phyloP scores from a whole-genome alignment of 2,329 filamentous ascomycete genomes.

The Cordyceps cicadae region DNA sequence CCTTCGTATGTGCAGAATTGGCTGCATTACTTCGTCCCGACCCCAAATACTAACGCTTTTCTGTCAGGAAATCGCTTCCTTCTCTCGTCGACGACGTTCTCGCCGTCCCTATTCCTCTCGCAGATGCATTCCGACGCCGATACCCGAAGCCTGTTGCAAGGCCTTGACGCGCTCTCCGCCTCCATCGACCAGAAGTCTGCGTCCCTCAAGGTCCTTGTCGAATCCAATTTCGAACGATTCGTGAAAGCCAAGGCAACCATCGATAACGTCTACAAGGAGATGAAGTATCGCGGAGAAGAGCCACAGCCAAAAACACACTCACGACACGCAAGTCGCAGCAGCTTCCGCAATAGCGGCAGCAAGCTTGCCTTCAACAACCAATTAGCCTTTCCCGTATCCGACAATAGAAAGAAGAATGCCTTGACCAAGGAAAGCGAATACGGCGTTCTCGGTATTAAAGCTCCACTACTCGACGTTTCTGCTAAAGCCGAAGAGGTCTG shows the following conservation, averaged over 20 bases:
- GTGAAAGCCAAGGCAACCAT: conserved; percentile 96
- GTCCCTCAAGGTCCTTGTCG: conserved; percentile 89
- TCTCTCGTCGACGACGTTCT: conserved; percentile 91
- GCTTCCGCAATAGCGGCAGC: conserved; percentile 47
- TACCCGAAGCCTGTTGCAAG: conserved; percentile 69
- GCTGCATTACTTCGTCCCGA: not conserved
- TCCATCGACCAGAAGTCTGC: conserved; percentile 98
- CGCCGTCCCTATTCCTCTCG: conserved; percentile 81
- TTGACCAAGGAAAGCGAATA: conserved; percentile 89
- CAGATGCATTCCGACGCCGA: conserved; percentile 84
- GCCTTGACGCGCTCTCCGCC: conserved; percentile 75
- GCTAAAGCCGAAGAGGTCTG: conserved; percentile 96
- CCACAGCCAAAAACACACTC: conserved; percentile 45
- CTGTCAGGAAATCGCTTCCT: conserved; percentile 76
- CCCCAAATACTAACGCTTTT: not conserved
- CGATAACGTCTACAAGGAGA: conserved; percentile 97
- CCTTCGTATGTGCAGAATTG: conserved; percentile 49
- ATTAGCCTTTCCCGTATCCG: conserved; percentile 32
- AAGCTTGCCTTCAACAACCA: conserved; percentile 28
- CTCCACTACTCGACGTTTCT: conserved; percentile 77
- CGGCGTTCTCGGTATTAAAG: conserved; percentile 79
- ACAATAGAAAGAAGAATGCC: conserved; percentile 75
- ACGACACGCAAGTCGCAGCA: conserved; percentile 59
- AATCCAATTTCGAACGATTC: conserved; percentile 97
- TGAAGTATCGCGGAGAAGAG: conserved; percentile 66